Conservation (phyloP, 108 stramenopile genomes). For the Schizochytrium sp. region DNA sequence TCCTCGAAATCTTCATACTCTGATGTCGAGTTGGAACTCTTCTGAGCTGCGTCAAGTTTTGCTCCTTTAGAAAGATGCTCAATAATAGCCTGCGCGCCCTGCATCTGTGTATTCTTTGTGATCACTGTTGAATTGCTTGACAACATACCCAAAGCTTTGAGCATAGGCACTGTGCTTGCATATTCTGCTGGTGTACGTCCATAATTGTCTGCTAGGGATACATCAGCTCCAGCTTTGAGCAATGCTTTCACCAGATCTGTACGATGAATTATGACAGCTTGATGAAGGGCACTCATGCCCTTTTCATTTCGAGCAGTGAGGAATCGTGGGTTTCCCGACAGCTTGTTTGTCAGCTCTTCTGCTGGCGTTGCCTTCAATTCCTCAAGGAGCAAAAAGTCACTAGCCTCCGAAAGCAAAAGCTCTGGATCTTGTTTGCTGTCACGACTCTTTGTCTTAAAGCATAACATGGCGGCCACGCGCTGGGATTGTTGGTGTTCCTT, state of each 20-base stretch:
- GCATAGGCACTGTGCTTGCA: background rate
- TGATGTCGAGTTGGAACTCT: too few relatives aligned
- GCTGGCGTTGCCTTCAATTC: background rate
- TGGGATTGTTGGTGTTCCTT: background rate
- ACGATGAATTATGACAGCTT: background rate
- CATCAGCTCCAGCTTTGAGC: constrained; percentile 11
- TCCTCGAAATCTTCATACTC: too few relatives aligned
- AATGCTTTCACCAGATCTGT: background rate
- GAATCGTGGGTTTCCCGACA: background rate
- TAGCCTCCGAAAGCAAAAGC: background rate
- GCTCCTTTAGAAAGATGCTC: background rate
- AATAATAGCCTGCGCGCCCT: background rate
- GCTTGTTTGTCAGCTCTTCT: background rate
- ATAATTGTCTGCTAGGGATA: background rate
- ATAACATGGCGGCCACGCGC: background rate
- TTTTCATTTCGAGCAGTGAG: background rate
- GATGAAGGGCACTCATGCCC: background rate
- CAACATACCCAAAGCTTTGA: background rate
- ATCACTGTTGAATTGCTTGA: background rate
- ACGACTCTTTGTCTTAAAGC: background rate
- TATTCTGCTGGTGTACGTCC: background rate
- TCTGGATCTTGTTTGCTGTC: background rate
- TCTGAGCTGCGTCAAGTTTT: background rate
- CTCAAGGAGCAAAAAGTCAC: background rate
- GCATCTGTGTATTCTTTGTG: background rate